Evolutionary conservation across 805 yeast species (phyloP).

Genomic region (Ogataea pini): DNA sequence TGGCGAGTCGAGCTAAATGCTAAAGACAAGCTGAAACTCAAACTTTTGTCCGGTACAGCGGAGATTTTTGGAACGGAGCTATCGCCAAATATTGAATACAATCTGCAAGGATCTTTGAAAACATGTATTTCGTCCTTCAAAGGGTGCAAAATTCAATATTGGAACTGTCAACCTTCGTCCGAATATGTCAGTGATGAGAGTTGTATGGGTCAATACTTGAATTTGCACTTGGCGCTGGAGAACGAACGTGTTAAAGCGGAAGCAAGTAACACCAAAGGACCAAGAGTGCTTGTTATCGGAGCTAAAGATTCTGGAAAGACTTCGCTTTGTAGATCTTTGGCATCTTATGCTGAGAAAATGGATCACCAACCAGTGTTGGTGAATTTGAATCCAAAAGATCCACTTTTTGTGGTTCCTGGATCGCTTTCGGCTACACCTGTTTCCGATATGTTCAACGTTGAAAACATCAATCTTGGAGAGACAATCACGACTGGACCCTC

Average conservation of each 20-base stretch:
- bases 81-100: conserved; percentile 65
- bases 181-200: conserved; percentile 75
- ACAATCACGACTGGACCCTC: conserved; percentile 76
- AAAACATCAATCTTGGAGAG: conserved; percentile 71
- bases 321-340: conserved; percentile 63
- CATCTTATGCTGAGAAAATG: conserved; percentile 75
- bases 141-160: conserved; percentile 64
- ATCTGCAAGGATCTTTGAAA: conserved; percentile 52
- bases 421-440: conserved; percentile 80
- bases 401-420: conserved; percentile 67
- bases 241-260: conserved; percentile 40
- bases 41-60: conserved; percentile 66
- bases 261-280: conserved; percentile 31
- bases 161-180: conserved; percentile 42
- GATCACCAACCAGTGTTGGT: conserved; percentile 69
- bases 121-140: conserved; percentile 59
- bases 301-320: conserved; percentile 77
- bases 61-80: conserved; percentile 94
- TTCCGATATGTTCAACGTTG: conserved; percentile 77
- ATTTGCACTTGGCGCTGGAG: conserved; percentile 76
- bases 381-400: conserved; percentile 71
- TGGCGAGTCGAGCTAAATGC: conserved; percentile 75
- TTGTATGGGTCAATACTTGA: conserved; percentile 61
- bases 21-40: conserved; percentile 47
- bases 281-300: conserved; percentile 75